These are phyloP conservation scores for Coemansia biformis DNA, from an alignment of 192 early-diverging fungal genomes.

Conservation along the genomic window DNA sequence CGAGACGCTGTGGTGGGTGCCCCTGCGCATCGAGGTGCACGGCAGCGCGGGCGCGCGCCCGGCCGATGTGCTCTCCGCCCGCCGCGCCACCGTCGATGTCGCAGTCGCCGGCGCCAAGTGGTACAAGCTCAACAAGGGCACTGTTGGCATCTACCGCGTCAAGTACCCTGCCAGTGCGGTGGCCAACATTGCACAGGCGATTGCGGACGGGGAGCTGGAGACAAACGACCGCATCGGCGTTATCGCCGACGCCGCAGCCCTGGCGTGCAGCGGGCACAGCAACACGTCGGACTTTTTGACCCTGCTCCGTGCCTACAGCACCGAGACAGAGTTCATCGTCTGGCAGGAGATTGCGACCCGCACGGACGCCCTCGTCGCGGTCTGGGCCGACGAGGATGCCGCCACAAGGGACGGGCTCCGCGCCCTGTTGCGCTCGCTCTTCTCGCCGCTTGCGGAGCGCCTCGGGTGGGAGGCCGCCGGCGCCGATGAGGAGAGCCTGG, in stretches of 20 bases:
- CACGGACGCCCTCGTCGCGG: conserved; percentile 55
- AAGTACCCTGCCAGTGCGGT: conserved; percentile 59
- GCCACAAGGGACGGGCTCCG: conserved; percentile 60
- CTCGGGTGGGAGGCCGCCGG: conserved; percentile 73
- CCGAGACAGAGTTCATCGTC: conserved; percentile 57
- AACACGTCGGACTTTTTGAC: conserved; percentile 67
- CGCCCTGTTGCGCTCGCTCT: conserved; percentile 64
- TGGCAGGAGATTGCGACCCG: conserved; percentile 57
- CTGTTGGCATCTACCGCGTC: conserved; percentile 83
- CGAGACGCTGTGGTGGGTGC: conserved; percentile 60
- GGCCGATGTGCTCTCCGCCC: conserved; percentile 4
- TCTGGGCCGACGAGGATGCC: conserved; percentile 63
- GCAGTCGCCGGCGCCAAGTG: conserved; percentile 44
- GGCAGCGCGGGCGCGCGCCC: neutral
- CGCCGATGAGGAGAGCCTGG: conserved; percentile 66
- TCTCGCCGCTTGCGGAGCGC: conserved; percentile 62
- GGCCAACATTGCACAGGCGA: conserved; percentile 50
- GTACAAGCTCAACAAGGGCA: conserved; percentile 82
- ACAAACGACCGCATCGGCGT: conserved; percentile 77
- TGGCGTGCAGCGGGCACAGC: conserved; percentile 71
- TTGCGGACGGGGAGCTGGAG: conserved; percentile 53
- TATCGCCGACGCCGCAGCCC: conserved; percentile 73
- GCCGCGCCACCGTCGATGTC: conserved; percentile 24
- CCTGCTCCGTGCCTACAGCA: conserved; percentile 63
- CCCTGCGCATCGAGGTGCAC: conserved; percentile 43